A percentile compares a stretch with the other conserved stretches of the same genome.
Conservation (phyloP, 1,284 basidiomycete genomes). For the Agroathelia rolfsii region DNA sequence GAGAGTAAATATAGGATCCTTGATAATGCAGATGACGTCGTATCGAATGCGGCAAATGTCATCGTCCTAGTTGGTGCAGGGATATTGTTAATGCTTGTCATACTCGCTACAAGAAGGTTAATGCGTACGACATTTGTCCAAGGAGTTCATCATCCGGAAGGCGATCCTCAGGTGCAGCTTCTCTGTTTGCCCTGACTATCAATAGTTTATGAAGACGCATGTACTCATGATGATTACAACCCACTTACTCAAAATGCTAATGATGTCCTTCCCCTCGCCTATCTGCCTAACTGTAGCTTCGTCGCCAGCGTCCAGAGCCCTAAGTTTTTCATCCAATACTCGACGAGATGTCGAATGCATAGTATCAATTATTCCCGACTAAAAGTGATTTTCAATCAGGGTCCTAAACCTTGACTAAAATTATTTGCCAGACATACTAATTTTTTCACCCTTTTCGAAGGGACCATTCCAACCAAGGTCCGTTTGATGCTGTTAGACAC, state of each 20-base stretch:
- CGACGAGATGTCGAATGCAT: slow-evolving; percentile 10
- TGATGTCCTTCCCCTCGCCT: slow-evolving; percentile 17
- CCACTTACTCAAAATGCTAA: slow-evolving; percentile 15
- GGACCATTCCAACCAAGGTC: slow-evolving; percentile 20
- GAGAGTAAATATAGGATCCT: slow-evolving; percentile 27
- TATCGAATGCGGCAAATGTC: slow-evolving; percentile 28
- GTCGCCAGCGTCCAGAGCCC: slow-evolving; percentile 11
- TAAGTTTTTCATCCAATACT: slow-evolving; percentile 11
- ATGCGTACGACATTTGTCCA: slow-evolving; percentile 23
- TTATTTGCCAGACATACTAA: no score
- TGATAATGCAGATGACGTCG: slow-evolving; percentile 25
- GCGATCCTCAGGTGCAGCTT: slow-evolving; percentile 18
- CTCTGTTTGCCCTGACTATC: slow-evolving; percentile 22
- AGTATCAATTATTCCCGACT: slow-evolving; percentile 15
- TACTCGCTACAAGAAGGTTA: not conserved
- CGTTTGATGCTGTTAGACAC: no score
- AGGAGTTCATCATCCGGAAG: slow-evolving; percentile 24
- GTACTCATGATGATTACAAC: not conserved
- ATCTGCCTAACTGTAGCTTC: slow-evolving; percentile 11
- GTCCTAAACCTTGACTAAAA: no score
- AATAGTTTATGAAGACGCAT: not conserved
- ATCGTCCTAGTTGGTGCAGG: slow-evolving; percentile 18
- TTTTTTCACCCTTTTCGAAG: slow-evolving; percentile 20
- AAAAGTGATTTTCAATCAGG: no score
- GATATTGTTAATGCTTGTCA: not conserved